Evolutionary conservation across 441 rosid genomes (phyloP).

Genomic region (Biscutella laevigata): DNA sequence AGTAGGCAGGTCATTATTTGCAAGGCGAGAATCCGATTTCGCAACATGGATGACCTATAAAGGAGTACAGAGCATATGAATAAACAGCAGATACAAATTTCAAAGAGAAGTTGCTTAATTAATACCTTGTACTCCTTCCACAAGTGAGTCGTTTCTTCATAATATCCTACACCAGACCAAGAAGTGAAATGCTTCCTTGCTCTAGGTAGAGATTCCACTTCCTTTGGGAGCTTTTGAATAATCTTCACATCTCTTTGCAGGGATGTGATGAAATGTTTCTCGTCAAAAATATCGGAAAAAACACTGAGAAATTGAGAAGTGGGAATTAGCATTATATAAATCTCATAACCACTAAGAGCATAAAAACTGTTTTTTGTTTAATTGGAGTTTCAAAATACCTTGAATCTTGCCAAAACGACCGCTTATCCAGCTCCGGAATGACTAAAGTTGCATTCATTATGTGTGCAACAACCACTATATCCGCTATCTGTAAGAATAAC

Average conservation of each 20-base stretch:
- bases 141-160: slow-evolving; percentile 62
- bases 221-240: slow-evolving; percentile 65
- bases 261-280: slow-evolving; percentile 52
- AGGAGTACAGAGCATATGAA: neutral
- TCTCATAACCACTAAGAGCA: neutral
- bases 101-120: neutral
- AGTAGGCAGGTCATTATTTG: slow-evolving; percentile 79
- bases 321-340: neutral
- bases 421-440: slow-evolving; percentile 78
- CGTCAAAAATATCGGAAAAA: slow-evolving; percentile 83
- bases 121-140: slow-evolving; percentile 69
- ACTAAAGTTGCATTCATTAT: slow-evolving; percentile 92
- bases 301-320: slow-evolving; percentile 36
- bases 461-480: slow-evolving; percentile 92
- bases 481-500: slow-evolving; percentile 51
- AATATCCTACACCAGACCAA: slow-evolving; percentile 74
- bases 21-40: slow-evolving; percentile 94
- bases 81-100: neutral
- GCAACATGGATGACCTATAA: slow-evolving; percentile 79
- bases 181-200: slow-evolving; percentile 89
- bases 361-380: neutral
- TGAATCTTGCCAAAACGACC: slow-evolving; percentile 92
- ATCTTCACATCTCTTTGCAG: slow-evolving; percentile 63
- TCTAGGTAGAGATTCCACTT: slow-evolving; percentile 58
- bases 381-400: slow-evolving; percentile 39